Base-by-base conservation (phyloP, 2,329 filamentous ascomycete genomes). In the Ilyonectria robusta region DNA sequence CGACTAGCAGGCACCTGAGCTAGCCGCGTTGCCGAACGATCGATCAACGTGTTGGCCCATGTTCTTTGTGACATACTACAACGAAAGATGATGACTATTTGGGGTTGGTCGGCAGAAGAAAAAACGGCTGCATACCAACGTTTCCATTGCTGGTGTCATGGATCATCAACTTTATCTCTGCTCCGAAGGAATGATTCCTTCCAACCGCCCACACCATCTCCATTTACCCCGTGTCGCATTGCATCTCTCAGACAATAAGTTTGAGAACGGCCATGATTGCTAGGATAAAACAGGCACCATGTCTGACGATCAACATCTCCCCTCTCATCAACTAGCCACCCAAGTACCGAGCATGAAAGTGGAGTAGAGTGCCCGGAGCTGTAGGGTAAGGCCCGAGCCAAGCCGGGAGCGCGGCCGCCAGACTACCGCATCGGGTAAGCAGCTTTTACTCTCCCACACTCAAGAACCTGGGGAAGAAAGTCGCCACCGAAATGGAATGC, bases 381-480 rank as follows among this genome's bases (percentile, higher is more conserved):
- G 17, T 23, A 31, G 44, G 40, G 44, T 50, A 70, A 62, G 65
- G 57, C 40, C 69, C 69, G 69, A 69, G 66, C 58, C 59, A 70
- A 62, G 67, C 70, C 70, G 70, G 61, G 53, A 31, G 67, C 60
- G 58, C 65, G 60, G 44, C 59, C 53, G 60, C 64, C 60, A 62
- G 57, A 54, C 13, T 33, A 37, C n/a, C 51, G 37, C 35, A 44
- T 60, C 33, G 37, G 47, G 59, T 9, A 71, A 60, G 65, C 51
- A 23, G 40, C 31, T 55, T 7, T 17, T 17, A 9, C 42, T 60
- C 21, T n/a, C 11, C n/a, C n/a, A 35, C 21, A 6, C 9, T 37
- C 8, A 42, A n/a, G 40, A 42, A 42, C 17, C 15, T 42, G 40
- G 15, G 15, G 40, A 42, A 42, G n/a, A 42, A 42, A 42, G 17